Evolutionary conservation across 2,329 filamentous ascomycete genomes (phyloP).

Genomic region (Fusarium papillatum): DNA sequence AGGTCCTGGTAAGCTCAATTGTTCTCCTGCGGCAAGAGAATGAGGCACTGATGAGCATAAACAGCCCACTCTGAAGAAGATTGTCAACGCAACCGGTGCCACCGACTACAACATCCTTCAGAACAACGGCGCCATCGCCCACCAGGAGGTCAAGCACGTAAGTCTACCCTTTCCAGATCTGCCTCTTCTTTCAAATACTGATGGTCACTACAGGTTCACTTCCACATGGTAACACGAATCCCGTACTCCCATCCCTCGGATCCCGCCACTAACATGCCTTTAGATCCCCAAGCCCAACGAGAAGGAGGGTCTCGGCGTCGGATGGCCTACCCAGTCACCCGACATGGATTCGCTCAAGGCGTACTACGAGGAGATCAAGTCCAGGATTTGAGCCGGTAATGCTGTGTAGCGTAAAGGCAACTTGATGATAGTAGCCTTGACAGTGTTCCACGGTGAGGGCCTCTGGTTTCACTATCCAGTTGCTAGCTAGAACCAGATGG

Average conservation of each 20-base stretch:
- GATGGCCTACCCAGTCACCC: conserved; percentile 81
- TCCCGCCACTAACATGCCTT: conserved; percentile 8
- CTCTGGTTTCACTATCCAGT: conserved; percentile 34
- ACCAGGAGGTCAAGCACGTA: conserved; percentile 94
- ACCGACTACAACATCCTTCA: conserved; percentile 94
- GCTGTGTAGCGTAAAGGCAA: not conserved
- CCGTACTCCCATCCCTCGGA: not conserved
- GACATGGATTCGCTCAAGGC: conserved; percentile 89
- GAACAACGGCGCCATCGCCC: conserved; percentile 93
- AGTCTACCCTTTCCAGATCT: conserved; percentile 48
- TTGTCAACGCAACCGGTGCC: conserved; percentile 82
- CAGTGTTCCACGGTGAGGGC: conserved; percentile 18
- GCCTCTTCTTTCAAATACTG: not conserved
- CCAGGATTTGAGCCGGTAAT: conserved; percentile 77
- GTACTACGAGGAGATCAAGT: conserved; percentile 86
- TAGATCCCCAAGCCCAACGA: conserved; percentile 95
- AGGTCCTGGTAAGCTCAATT: conserved; percentile 77
- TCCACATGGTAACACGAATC: conserved; percentile 80
- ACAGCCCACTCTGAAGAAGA: conserved; percentile 78
- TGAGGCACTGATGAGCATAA: conserved; percentile 8
- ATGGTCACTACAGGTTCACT: conserved; percentile 76
- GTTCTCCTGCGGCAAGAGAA: not conserved
- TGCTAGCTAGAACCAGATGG: conserved; percentile 8
- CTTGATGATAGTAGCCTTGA: not conserved
- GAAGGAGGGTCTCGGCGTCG: conserved; percentile 81